Percentiles rank a stretch among this genome's conserved stretches.
These are phyloP conservation scores for Cladosporium sphaerospermum DNA, from an alignment of 2,329 filamentous ascomycete species.

Conservation along the genomic window DNA sequence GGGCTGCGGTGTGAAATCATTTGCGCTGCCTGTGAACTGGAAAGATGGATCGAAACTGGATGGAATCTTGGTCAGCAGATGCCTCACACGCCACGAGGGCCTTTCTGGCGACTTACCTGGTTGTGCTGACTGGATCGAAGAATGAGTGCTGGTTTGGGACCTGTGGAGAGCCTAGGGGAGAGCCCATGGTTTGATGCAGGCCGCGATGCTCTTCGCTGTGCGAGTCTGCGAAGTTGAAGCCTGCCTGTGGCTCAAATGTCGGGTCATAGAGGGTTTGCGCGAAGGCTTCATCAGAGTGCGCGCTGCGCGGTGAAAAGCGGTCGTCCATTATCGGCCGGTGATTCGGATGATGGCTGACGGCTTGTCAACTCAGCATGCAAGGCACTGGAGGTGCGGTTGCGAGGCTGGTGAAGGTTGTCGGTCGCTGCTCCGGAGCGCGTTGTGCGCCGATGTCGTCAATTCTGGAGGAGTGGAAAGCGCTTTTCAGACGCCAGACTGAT, in stretches of 20 bases:
- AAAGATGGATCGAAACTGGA: constrained; percentile 4
- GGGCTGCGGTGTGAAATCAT: background rate
- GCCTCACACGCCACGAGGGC: too few relatives aligned
- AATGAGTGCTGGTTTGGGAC: constrained; percentile 2
- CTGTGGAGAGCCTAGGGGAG: background rate
- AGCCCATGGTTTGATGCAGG: constrained; percentile 19
- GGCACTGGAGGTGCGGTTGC: background rate
- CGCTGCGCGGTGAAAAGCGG: constrained; percentile 8
- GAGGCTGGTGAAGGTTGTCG: background rate
- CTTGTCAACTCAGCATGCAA: background rate
- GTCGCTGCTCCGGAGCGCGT: background rate
- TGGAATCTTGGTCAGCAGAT: background rate
- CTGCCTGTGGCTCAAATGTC: constrained; percentile 22
- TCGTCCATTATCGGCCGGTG: background rate
- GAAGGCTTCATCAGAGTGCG: constrained; percentile 6
- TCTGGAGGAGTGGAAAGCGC: background rate
- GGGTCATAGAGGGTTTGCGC: constrained; percentile 15
- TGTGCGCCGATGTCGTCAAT: background rate
- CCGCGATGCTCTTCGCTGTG: constrained; percentile 17
- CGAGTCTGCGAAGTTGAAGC: constrained; percentile 21
- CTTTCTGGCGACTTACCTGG: background rate
- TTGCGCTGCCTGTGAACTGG: background rate
- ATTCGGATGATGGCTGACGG: background rate
- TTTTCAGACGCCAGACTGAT: too few relatives aligned
- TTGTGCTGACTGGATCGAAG: constrained; percentile 1